Base-by-base conservation (phyloP, 441 rosid species). In the Oxalis stricta region DNA sequence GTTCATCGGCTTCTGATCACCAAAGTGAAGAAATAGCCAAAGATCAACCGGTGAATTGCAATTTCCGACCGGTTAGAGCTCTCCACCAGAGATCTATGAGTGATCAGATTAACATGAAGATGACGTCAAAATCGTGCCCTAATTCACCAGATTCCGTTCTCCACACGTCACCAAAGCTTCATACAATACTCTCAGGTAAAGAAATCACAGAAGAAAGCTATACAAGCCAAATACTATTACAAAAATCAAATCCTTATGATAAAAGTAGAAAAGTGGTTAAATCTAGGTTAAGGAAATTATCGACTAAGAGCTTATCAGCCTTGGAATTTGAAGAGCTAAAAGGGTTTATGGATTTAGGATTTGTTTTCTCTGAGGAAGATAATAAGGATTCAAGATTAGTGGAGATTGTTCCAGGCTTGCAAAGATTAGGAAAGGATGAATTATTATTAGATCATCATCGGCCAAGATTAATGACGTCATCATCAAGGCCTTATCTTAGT, bases 271-370 rank as follows among this genome's bases (percentile, higher is more conserved):
- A 4, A 3, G 33, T 28, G 37, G 4, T 9, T 53, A 52, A 21
- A 19, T 48, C 43, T 64, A 48, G 46, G 69, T 48, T 52, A 70
- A 38, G 33, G 20, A 8, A 2, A 2, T 15, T 34, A 33, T 35
- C 21, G 5, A 57, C 64, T 34, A 79, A 63, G 66, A 76, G 88
- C 51, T 46, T 77, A 59, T 77, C 89, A 10, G 76, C 72, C 10
- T 59, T 75, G 50, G 84, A 77, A 59, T 68, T 72, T 41, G 76
- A 78, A 38, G 94, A 87, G 69, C 60, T 80, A 11, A 71, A 75
- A 62, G 94, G 97, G 65, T 76, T 87, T 66, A 73, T 68, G 74
- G 97, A 87, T 76, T 63, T 87, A 33, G 97, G 97, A 4, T 83
- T 83, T 53, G 84, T 83, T 29, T 87, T 83, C 61, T 69, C 86